These are phyloP conservation scores for Akanthomyces lecanii DNA, from an alignment of 2,329 filamentous ascomycete species.

Conservation along the genomic window DNA sequence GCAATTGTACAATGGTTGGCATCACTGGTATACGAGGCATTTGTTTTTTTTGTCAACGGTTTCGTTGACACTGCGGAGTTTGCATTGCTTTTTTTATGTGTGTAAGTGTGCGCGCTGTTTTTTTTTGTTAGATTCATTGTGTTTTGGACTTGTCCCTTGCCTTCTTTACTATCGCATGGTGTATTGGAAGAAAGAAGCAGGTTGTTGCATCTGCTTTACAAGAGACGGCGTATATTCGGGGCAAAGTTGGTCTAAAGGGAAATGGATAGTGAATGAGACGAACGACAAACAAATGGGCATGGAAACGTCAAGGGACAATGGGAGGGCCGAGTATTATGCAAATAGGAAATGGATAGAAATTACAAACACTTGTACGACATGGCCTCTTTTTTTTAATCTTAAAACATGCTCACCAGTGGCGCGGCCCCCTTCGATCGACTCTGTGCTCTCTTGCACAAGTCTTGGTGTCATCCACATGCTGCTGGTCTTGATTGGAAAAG, in stretches of 20 bases:
- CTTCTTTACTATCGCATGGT: slow-evolving; percentile 1
- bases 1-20: slow-evolving; percentile 8
- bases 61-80: not conserved
- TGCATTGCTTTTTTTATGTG: not conserved
- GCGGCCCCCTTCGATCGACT: no score
- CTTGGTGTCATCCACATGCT: not conserved
- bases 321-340: slow-evolving; percentile 1
- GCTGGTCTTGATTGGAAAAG: not conserved
- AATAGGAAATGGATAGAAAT: slow-evolving; percentile 12
- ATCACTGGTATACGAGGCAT: slow-evolving; percentile 5
- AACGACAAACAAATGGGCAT: not conserved
- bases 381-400: no score
- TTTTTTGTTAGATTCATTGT: not conserved
- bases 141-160: not conserved
- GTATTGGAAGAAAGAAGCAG: not conserved
- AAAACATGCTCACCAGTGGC: not conserved
- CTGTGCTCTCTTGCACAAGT: not conserved
- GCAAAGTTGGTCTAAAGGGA: not conserved
- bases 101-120: not conserved
- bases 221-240: slow-evolving; percentile 3
- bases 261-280: not conserved
- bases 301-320: not conserved
- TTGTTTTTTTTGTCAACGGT: not conserved
- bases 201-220: not conserved
- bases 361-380: slow-evolving; percentile 10